A percentile compares a stretch with the other conserved stretches of the same genome.
Conservation (phyloP, 2,329 filamentous ascomycete genomes). For the Teratosphaeria zuluensis region DNA sequence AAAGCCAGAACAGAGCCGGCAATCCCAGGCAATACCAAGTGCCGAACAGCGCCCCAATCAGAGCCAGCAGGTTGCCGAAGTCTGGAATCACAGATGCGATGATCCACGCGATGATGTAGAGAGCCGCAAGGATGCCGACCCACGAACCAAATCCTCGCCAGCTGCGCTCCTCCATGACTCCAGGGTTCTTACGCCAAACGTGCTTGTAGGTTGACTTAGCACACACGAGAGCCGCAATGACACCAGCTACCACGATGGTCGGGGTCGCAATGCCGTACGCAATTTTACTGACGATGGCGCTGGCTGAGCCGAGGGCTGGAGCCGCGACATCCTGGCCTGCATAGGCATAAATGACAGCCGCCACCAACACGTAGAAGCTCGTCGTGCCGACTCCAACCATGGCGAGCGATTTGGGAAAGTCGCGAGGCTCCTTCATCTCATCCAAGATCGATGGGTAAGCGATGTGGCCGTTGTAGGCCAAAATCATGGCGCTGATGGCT, state of each 20-base stretch:
- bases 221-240: conserved; percentile 59
- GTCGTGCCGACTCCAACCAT: conserved; percentile 52
- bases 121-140: conserved; percentile 44
- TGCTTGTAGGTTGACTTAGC: conserved; percentile 57
- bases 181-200: conserved; percentile 47
- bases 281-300: conserved; percentile 47
- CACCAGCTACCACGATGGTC: conserved; percentile 62
- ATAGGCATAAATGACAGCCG: conserved; percentile 57
- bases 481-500: conserved; percentile 58
- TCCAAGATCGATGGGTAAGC: conserved; percentile 58
- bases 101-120: conserved; percentile 56
- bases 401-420: conserved; percentile 54
- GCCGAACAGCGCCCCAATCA: conserved; percentile 53
- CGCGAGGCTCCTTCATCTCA: conserved; percentile 52
- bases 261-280: conserved; percentile 62
- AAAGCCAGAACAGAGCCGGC: conserved; percentile 10
- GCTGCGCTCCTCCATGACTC: conserved; percentile 29
- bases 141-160: conserved; percentile 43
- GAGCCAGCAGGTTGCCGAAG: conserved; percentile 56
- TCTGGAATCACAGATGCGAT: conserved; percentile 61
- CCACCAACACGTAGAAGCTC: conserved; percentile 53
- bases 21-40: conserved; percentile 47
- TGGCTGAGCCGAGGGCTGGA: conserved; percentile 55
- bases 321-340: conserved; percentile 52
- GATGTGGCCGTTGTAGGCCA: conserved; percentile 56